Base-by-base conservation (phyloP, 768 basidiomycete genomes). In the Russula griseocarnosa region DNA sequence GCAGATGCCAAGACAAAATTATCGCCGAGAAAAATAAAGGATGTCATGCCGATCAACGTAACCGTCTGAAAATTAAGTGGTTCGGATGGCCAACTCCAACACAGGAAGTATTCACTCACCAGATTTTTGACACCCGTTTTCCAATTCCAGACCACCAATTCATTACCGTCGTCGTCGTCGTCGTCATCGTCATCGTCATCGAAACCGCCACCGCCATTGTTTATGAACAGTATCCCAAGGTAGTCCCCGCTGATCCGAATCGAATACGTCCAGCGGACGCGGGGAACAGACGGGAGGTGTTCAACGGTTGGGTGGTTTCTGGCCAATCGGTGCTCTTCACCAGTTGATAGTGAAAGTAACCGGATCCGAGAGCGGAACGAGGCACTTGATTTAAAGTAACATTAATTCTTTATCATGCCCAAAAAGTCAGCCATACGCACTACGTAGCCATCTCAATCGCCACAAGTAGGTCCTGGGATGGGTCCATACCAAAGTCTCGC, bases 341-440 rank as follows among this genome's bases (percentile, higher is more conserved):
- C 66, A 2, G 58, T 66, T 5, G 58, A 66, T 38, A 67, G 38
- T 2, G 47, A 32, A 44, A 42, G 55, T n/a, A 67, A 28, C 18
- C 58, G 51, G 30, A 66, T 47, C 44, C 36, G 64, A 54, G 36
- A 67, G 10, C 44, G 10, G n/a, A 50, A 20, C 16, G 49, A 47
- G 6, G 20, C 34, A 24, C 66, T 66, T 54, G 10, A 49, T 18
- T 34, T 46, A 52, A 22, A 36, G 53, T 58, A 20, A 22, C 32
- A 20, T 30, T 60, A 47, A 49, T 51, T 9, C 18, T 5, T 42
- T 28, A 9, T 9, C n/a, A 20, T 13, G n/a, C 22, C 28, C 13
- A 22, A 40, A 36, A 67, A 28, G 40, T 20, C 36, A 40, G 55
- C 30, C 2, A 70, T 75, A 67, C 67, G 81, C 68, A 73, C 60